Base-by-base conservation (phyloP, 225 moss, liverwort and hornwort species). In the Physcomitrellopsis africana region DNA sequence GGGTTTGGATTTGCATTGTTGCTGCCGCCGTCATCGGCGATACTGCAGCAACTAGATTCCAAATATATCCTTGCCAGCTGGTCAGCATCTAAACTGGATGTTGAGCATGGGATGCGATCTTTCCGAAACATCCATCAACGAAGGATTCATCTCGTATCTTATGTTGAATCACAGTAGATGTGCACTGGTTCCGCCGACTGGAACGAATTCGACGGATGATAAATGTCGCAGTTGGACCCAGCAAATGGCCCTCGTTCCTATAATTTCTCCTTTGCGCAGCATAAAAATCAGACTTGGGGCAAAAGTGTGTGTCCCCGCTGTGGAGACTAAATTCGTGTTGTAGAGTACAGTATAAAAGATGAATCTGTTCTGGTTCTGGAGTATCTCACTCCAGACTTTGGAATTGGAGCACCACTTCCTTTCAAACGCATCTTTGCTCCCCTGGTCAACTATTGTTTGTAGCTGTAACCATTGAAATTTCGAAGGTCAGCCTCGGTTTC, bases 331-430 rank as follows among this genome's bases (percentile, higher is more conserved):
- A 55, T 10, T 53, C 18, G 11, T 20, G 19, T 22, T 32, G 60
- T 9, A 16, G 55, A n/a, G 4, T 37, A 37, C 32, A 7, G 46
- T 11, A 72, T 77, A 77, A 67, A 68, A 56, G 46, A 65, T n/a
- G 52, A 24, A 41, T 45, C 49, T 32, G 32, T 8, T 41, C 67
- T 55, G 24, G 24, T 5, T 42, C 9, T 1, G 8, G 17, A 0
- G 12, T 51, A 68, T 56, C 63, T 24, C 45, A 55, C 27, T 24
- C 62, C 17, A 15, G 10, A 48, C 48, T n/a, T 55, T n/a, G 1
- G 61, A 9, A 41, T 26, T 17, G 68, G 0, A 43, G 45, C 15
- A 5, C 20, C 16, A 7, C 2, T 29, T 32, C 15, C 11, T 20
- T 32, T 22, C 19, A 16, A 29, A 15, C 20, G 24, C 71, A 37